A percentile compares a stretch with the other conserved stretches of the same genome.
Evolutionary conservation across 371 early-diverging fungal species (phyloP).

Genomic region (Rhizopus stolonifer): DNA sequence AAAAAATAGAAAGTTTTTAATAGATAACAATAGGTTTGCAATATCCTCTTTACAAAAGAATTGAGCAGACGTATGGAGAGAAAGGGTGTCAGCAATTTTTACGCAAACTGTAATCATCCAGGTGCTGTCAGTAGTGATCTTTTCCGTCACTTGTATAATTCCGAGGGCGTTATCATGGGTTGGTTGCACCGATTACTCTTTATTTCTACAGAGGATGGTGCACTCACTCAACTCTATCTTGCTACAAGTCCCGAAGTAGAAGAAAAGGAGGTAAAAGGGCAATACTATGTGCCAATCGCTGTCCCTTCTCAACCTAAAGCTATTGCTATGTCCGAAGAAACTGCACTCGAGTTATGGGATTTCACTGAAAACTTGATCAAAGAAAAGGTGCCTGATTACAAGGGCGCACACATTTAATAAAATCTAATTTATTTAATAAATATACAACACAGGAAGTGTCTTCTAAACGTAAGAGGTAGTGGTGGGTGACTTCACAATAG

Average conservation of each 20-base stretch:
- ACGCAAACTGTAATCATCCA: slow-evolving; percentile 69
- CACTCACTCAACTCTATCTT: slow-evolving; percentile 61
- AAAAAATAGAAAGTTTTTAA: no score
- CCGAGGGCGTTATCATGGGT: neutral
- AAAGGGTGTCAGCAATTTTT: slow-evolving; percentile 38
- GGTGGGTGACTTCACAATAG: neutral
- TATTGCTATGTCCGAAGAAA: slow-evolving; percentile 22
- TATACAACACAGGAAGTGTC: no score
- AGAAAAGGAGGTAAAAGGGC: slow-evolving; percentile 46
- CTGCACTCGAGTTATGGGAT: slow-evolving; percentile 34
- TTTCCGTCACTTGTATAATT: slow-evolving; percentile 28
- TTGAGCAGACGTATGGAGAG: slow-evolving; percentile 38
- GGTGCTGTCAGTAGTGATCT: slow-evolving; percentile 63
- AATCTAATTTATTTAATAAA: no score
- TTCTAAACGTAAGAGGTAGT: no score
- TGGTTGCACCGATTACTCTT: slow-evolving; percentile 8
- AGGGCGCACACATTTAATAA: slow-evolving; percentile 29
- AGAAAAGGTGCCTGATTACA: slow-evolving; percentile 36
- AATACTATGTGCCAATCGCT: slow-evolving; percentile 47
- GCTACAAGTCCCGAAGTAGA: slow-evolving; percentile 68
- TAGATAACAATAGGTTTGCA: slow-evolving; percentile 32
- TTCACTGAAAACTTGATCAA: slow-evolving; percentile 38
- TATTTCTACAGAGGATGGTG: slow-evolving; percentile 49
- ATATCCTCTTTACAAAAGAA: slow-evolving; percentile 45
- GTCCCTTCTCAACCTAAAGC: slow-evolving; percentile 5